Conservation (phyloP, 169 alveolate genomes). For the Plasmodium gonderi region DNA sequence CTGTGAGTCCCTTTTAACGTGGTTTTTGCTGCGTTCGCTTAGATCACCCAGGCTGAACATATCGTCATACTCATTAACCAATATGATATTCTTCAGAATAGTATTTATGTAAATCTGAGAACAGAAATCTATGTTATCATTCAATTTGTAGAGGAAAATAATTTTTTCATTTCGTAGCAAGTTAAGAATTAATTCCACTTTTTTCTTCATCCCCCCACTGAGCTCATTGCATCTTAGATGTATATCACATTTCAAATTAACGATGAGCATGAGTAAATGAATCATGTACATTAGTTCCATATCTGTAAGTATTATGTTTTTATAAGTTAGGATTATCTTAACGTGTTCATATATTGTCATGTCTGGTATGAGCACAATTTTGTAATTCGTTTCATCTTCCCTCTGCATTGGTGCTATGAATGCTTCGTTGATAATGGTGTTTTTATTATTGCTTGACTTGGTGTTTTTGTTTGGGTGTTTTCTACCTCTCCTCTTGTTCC, state of each 20-base stretch:
- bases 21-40: not conserved
- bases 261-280: constrained; percentile 39
- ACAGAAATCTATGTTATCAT: constrained; percentile 71
- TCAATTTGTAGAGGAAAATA: constrained; percentile 54
- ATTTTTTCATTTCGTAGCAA: constrained; percentile 25
- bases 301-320: constrained; percentile 11
- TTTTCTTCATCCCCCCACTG: constrained; percentile 75
- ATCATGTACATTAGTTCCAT: constrained; percentile 28
- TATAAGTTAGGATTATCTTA: constrained; percentile 26
- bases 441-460: not conserved
- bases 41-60: not conserved
- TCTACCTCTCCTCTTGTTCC: no score
- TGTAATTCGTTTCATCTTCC: constrained; percentile 6
- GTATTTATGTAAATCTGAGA: constrained; percentile 69
- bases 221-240: constrained; percentile 29
- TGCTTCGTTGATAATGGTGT: not conserved
- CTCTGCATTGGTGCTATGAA: not conserved
- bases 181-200: constrained; percentile 36
- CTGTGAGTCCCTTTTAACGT: no score
- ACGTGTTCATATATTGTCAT: constrained; percentile 72
- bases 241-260: constrained; percentile 53
- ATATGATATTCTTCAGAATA: constrained; percentile 51
- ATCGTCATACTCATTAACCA: not conserved
- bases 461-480: no score
- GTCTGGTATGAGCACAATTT: constrained; percentile 26